Base-by-base conservation (phyloP, 495 filamentous ascomycete genomes). In the Apiosordaria backusii region DNA sequence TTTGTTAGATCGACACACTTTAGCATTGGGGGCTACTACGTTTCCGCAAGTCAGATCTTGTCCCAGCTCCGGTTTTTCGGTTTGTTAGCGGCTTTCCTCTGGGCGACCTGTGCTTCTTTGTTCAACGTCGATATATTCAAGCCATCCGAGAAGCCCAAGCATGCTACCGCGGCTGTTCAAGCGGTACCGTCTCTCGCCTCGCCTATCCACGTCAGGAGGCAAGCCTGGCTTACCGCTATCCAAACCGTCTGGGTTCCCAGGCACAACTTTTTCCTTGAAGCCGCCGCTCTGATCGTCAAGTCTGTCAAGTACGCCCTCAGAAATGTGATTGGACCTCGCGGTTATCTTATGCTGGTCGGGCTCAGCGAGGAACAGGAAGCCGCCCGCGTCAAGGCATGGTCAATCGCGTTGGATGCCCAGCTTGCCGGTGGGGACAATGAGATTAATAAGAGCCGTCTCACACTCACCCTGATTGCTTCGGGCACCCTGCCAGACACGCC, bases 201-300 rank as follows among this genome's bases (percentile, higher is more conserved):
- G 2, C 88, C 94, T 6, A 89, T 94, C 60, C 90, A 94, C 67
- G 91, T 96, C 61, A 88, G 93, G 60, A 86, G 89, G 66, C 90
- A 92, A 72, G 94, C 94, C 27, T 97, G 94, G 93, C 86, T 97
- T 60, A 97, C 94, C 2, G 93, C 94, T 4, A 88, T 97, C 66
- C 94, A 97, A 78, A 92, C 90, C 22, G 92, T 97, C 16, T 96
- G 93, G 82, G 90, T 98, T n/a, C 94, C 94, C 21, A 86, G 88
- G 15, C 92, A 96, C 73, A 88, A 87, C 60, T 92, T 97, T 72
- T 83, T 91, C 69, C 87, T 93, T 19, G 94, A 97, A 75, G 88
- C 91, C 66, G 88, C 89, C 18, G 93, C 93, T 0, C 82, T 98
- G 57, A 82, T 84, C 5, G 82, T 91, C 57, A 92, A 97, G 79